Evolutionary conservation across 2,329 filamentous ascomycete genomes (phyloP).

Genomic region (Hypomyces rosellus): DNA sequence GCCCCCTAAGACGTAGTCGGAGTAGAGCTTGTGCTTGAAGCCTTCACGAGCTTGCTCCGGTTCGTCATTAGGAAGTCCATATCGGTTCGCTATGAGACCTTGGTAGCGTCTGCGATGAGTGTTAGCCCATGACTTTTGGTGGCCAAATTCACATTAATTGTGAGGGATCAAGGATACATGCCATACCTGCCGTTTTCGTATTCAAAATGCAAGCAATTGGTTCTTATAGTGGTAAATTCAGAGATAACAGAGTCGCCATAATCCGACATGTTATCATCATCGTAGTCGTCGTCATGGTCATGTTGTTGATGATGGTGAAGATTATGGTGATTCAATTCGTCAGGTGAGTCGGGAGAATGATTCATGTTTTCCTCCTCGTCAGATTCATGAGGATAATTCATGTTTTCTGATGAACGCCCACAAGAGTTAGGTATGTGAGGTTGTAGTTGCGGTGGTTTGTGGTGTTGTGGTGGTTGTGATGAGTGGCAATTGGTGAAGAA

Average conservation of each 20-base stretch:
- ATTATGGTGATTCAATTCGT: neutral
- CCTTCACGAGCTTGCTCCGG: slow-evolving; percentile 43
- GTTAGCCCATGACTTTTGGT: neutral
- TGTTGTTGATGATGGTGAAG: slow-evolving; percentile 20
- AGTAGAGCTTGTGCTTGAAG: slow-evolving; percentile 40
- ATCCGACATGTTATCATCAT: slow-evolving; percentile 32
- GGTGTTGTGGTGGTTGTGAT: too few species aligned
- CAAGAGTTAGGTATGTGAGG: too few species aligned
- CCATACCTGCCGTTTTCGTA: slow-evolving; percentile 33
- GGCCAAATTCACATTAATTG: neutral
- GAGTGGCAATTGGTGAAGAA: too few species aligned
- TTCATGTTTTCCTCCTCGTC: slow-evolving; percentile 1
- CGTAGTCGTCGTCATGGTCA: slow-evolving; percentile 9
- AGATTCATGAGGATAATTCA: neutral
- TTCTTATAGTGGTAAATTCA: slow-evolving; percentile 35
- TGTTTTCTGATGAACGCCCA: neutral
- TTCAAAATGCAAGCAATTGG: slow-evolving; percentile 24
- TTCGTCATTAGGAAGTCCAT: slow-evolving; percentile 48
- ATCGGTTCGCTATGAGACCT: slow-evolving; percentile 39
- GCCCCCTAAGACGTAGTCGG: slow-evolving; percentile 41
- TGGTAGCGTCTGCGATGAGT: slow-evolving; percentile 40
- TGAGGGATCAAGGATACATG: neutral
- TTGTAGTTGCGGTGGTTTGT: too few species aligned
- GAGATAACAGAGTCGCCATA: slow-evolving; percentile 34
- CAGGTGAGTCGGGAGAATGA: too few species aligned